phyloP scores from a whole-genome alignment of 1,284 basidiomycete genomes.

The Ustilago loliicola region DNA sequence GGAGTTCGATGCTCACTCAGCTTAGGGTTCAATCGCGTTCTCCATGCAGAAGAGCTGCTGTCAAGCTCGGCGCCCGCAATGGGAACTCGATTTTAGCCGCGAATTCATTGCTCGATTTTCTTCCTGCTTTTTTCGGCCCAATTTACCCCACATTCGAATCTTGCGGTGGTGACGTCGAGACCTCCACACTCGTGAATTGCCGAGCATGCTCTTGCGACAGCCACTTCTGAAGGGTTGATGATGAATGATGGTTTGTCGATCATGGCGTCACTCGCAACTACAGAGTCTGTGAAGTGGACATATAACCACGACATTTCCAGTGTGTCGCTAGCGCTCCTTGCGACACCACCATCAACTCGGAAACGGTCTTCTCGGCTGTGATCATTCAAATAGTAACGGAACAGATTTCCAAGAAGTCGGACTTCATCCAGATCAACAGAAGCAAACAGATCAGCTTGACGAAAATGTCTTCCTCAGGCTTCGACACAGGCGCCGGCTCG shows the following conservation, averaged over 20 bases:
- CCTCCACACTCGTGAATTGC: constrained; percentile 3
- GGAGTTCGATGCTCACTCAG: not conserved
- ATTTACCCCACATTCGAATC: constrained; percentile 7
- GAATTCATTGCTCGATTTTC: not conserved
- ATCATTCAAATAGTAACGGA: not conserved
- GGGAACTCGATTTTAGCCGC: not conserved
- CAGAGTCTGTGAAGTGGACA: not conserved
- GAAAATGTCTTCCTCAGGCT: constrained; percentile 24
- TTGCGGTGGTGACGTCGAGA: constrained; percentile 16
- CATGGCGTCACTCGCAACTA: not conserved
- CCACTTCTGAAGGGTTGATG: not conserved
- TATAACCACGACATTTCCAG: not conserved
- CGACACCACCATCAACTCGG: not conserved
- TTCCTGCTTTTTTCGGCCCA: not conserved
- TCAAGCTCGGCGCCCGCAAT: not conserved
- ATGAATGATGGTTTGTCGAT: constrained; percentile 19
- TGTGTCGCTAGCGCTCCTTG: not conserved
- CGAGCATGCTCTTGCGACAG: constrained; percentile 1
- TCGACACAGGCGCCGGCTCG: constrained; percentile 21
- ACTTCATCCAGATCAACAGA: no score
- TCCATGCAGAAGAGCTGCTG: not conserved
- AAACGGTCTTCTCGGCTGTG: not conserved
- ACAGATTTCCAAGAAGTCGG: not conserved
- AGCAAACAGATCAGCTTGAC: not conserved
- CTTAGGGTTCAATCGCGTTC: not conserved